Evolutionary conservation across 2,329 filamentous ascomycete genomes (phyloP).

Genomic region (Aspergillus amoenus): DNA sequence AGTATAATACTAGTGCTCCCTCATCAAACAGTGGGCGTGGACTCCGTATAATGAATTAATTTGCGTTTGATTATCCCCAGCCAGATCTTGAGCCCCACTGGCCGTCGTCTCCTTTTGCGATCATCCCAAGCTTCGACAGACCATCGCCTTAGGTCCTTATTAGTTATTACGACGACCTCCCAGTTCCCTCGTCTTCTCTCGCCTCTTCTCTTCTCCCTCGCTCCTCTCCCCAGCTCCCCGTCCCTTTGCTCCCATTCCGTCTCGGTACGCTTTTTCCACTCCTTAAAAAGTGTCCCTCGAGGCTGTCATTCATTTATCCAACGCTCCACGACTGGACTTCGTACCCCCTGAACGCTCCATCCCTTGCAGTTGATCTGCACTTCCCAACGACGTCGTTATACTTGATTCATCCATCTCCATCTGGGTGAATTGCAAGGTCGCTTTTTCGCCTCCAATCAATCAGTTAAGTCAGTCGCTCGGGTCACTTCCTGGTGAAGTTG

Average conservation of each 20-base stretch:
- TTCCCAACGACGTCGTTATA: slow-evolving; percentile 9
- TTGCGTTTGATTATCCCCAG: slow-evolving; percentile 12
- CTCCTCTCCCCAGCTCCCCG: slow-evolving; percentile 15
- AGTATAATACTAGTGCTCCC: too few species aligned
- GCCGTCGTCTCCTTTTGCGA: slow-evolving; percentile 9
- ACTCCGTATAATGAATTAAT: slow-evolving; percentile 9
- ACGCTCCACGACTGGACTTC: slow-evolving; percentile 16
- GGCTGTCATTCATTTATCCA: slow-evolving; percentile 36
- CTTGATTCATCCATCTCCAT: slow-evolving; percentile 7
- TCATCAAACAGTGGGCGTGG: background rate
- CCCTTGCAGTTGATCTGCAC: slow-evolving; percentile 37
- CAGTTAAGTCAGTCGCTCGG: slow-evolving; percentile 13
- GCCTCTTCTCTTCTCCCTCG: slow-evolving; percentile 5
- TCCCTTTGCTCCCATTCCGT: slow-evolving; percentile 12
- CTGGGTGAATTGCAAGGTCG: slow-evolving; percentile 6
- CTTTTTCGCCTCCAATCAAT: slow-evolving; percentile 5
- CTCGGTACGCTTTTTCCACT: slow-evolving; percentile 30
- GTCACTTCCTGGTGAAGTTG: slow-evolving; percentile 40
- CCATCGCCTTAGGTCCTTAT: slow-evolving; percentile 18
- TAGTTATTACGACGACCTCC: background rate
- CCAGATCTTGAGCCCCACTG: slow-evolving; percentile 13
- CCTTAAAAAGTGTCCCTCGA: slow-evolving; percentile 27
- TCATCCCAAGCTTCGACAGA: slow-evolving; percentile 10
- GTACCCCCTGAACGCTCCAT: slow-evolving; percentile 10
- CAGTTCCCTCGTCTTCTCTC: slow-evolving; percentile 18